Evolutionary conservation across 208 protist genomes (phyloP).

Genomic region (Leptomonas pyrrhocoris): DNA sequence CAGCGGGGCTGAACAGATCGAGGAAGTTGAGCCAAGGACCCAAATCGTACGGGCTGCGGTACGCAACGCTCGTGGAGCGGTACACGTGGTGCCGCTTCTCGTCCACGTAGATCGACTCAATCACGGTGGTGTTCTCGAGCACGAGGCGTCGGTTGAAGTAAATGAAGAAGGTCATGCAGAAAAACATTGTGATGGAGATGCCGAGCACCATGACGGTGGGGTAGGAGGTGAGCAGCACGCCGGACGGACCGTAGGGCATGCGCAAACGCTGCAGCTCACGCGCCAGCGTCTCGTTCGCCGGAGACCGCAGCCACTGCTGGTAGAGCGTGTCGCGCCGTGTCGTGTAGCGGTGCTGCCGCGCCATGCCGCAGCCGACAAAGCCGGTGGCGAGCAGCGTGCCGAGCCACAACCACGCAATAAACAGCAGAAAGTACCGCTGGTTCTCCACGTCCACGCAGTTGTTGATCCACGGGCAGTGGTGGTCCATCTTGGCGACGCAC

Average conservation of each 20-base stretch:
- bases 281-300: slow-evolving; percentile 8
- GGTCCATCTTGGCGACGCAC: slow-evolving; percentile 88
- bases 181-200: slow-evolving; percentile 45
- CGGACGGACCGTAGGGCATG: slow-evolving; percentile 42
- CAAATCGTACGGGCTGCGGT: slow-evolving; percentile 76
- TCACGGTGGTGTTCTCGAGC: slow-evolving; percentile 65
- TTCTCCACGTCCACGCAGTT: slow-evolving; percentile 89
- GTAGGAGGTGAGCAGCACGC: slow-evolving; percentile 33
- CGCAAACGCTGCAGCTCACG: slow-evolving; percentile 6
- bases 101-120: slow-evolving; percentile 57
- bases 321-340: background rate
- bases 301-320: slow-evolving; percentile 3
- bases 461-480: slow-evolving; percentile 93
- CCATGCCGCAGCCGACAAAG: slow-evolving; percentile 41
- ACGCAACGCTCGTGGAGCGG: slow-evolving; percentile 30
- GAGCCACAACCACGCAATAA: slow-evolving; percentile 63
- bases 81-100: slow-evolving; percentile 38
- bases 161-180: slow-evolving; percentile 63
- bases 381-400: slow-evolving; percentile 32
- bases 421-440: slow-evolving; percentile 80
- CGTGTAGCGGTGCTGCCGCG: slow-evolving; percentile 33
- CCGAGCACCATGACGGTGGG: slow-evolving; percentile 37
- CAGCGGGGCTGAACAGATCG: slow-evolving; percentile 51
- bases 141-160: slow-evolving; percentile 28
- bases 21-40: slow-evolving; percentile 72